Percentiles rank a stretch among this genome's conserved stretches.
Evolutionary conservation across 352 stramenopile genomes (phyloP).

Genomic region (Elongisporangium prolatum): DNA sequence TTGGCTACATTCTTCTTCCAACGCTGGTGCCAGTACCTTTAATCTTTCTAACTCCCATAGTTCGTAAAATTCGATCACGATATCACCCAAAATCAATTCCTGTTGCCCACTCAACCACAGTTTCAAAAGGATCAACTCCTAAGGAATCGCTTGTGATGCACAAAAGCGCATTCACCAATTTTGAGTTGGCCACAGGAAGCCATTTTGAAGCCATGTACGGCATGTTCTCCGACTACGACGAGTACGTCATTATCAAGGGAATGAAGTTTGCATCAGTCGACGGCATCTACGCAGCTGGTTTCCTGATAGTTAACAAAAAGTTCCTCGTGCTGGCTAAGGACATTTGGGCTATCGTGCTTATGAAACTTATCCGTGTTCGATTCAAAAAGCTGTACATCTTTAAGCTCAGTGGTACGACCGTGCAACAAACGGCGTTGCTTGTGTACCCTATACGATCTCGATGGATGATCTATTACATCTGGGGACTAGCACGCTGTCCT

Average conservation of each 20-base stretch:
- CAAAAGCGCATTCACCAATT: conserved; percentile 17
- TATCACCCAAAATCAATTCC: background rate
- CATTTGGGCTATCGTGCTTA: conserved; percentile 19
- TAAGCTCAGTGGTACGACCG: conserved; percentile 20
- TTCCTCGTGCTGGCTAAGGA: conserved; percentile 22
- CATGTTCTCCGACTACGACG: conserved; percentile 4
- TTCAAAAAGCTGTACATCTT: conserved; percentile 24
- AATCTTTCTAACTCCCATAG: background rate
- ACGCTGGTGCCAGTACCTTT: background rate
- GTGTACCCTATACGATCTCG: conserved; percentile 24
- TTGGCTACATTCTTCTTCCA: background rate
- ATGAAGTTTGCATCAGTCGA: conserved; percentile 29
- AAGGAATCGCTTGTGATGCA: background rate
- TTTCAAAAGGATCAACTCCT: background rate
- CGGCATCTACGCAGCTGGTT: conserved; percentile 28
- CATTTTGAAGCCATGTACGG: conserved; percentile 10
- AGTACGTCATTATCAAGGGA: conserved; percentile 22
- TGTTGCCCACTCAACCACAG: background rate
- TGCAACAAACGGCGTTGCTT: conserved; percentile 26
- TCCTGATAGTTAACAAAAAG: conserved; percentile 30
- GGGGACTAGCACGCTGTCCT: conserved; percentile 24
- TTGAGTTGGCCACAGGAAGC: conserved; percentile 19
- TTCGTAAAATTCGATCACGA: background rate
- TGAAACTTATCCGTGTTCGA: conserved; percentile 13
- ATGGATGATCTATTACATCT: conserved; percentile 14